phyloP scores from a whole-genome alignment of 2,329 filamentous ascomycete genomes.

The Didymella arachidicola region DNA sequence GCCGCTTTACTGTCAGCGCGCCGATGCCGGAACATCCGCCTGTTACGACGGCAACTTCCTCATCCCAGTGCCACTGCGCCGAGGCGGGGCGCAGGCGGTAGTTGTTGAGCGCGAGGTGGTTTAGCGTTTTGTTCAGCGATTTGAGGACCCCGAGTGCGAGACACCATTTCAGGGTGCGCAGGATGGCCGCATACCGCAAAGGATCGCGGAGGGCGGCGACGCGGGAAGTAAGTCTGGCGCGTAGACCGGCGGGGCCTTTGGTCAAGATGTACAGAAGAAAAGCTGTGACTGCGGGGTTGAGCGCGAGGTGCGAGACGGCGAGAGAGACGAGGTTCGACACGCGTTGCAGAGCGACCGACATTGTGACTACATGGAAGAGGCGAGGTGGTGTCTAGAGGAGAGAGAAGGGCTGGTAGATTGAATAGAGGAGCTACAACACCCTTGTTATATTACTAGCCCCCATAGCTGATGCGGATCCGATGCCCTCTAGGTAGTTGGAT shows the following conservation, averaged over 20 bases:
- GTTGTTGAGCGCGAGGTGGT: slow-evolving; percentile 48
- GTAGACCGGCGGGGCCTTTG: slow-evolving; percentile 36
- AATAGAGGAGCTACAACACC: background rate
- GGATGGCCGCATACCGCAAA: slow-evolving; percentile 25
- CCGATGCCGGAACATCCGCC: slow-evolving; percentile 51
- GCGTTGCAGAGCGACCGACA: slow-evolving; percentile 31
- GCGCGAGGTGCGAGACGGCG: slow-evolving; percentile 32
- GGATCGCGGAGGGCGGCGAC: slow-evolving; percentile 38
- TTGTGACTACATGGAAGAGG: slow-evolving; percentile 9
- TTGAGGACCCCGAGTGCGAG: slow-evolving; percentile 44
- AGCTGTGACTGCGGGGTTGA: slow-evolving; percentile 43
- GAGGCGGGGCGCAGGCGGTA: slow-evolving; percentile 50
- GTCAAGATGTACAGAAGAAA: slow-evolving; percentile 45
- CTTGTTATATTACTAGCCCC: slow-evolving; percentile 2
- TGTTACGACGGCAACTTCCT: slow-evolving; percentile 49
- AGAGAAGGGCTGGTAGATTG: background rate
- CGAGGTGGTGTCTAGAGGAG: background rate
- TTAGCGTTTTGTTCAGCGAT: slow-evolving; percentile 40
- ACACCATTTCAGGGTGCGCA: slow-evolving; percentile 42
- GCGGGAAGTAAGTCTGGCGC: slow-evolving; percentile 29
- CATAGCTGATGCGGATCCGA: slow-evolving; percentile 7
- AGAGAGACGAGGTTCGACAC: slow-evolving; percentile 31
- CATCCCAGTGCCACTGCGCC: slow-evolving; percentile 44
- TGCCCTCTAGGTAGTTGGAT: background rate
- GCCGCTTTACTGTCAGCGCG: slow-evolving; percentile 38